These are phyloP conservation scores for Phytophthora pisi DNA, from an alignment of 352 stramenopile species.

Conservation along the genomic window DNA sequence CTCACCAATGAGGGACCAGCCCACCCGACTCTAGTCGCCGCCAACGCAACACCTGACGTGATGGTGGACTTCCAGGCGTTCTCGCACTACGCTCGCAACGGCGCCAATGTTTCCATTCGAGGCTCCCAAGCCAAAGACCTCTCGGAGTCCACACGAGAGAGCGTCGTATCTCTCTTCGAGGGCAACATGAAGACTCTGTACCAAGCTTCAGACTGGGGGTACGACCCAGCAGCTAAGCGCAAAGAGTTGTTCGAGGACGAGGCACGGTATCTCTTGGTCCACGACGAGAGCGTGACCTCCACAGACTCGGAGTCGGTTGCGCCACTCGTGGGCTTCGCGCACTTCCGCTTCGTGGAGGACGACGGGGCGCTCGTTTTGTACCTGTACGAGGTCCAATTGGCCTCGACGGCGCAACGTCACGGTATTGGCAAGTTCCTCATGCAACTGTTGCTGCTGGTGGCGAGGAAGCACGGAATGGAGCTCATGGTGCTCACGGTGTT, in stretches of 20 bases:
- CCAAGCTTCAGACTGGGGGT: conserved; percentile 88
- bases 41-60: conserved; percentile 64
- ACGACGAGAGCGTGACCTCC: conserved; percentile 24
- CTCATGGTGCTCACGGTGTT: conserved; percentile 96
- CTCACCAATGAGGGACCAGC: background rate
- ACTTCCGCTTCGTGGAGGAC: conserved; percentile 95
- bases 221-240: conserved; percentile 85
- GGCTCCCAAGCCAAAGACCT: conserved; percentile 52
- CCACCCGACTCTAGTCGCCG: conserved; percentile 43
- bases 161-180: conserved; percentile 84
- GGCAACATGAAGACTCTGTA: conserved; percentile 94
- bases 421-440: conserved; percentile 93
- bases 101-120: conserved; percentile 46
- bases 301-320: conserved; percentile 3
- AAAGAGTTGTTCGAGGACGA: conserved; percentile 85
- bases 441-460: conserved; percentile 87
- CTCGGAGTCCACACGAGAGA: conserved; percentile 30
- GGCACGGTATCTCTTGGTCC: conserved; percentile 87
- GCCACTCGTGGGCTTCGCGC: conserved; percentile 69
- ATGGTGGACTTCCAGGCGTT: conserved; percentile 71
- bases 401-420: conserved; percentile 54
- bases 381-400: conserved; percentile 95
- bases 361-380: conserved; percentile 92
- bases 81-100: conserved; percentile 56
- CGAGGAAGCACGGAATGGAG: conserved; percentile 76